phyloP scores from a whole-genome alignment of 1,139 yeast genomes.

The Candida sp. region DNA sequence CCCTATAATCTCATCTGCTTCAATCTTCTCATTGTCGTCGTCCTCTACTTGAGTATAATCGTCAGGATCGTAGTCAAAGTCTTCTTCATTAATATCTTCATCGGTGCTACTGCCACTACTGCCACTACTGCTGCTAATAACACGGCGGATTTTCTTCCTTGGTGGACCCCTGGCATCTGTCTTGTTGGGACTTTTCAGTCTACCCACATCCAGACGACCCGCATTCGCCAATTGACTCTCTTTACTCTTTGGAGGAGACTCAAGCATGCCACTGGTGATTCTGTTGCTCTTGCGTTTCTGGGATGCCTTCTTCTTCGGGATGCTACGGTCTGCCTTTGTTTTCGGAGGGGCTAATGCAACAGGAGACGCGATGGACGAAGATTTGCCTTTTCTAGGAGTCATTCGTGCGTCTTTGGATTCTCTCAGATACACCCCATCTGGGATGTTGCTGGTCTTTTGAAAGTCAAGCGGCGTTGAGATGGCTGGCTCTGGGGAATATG shows the following conservation, averaged over 20 bases:
- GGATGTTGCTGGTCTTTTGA: not conserved
- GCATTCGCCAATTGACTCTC: not conserved
- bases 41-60: not conserved
- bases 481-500: slow-evolving; percentile 1
- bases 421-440: slow-evolving; percentile 5
- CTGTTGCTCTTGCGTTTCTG: slow-evolving; percentile 27
- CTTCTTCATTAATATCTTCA: not conserved
- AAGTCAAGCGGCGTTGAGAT: slow-evolving; percentile 3
- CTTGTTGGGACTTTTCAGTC: not conserved
- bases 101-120: not conserved
- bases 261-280: slow-evolving; percentile 72
- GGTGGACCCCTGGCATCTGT: not conserved
- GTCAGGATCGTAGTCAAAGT: not conserved
- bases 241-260: slow-evolving; percentile 29
- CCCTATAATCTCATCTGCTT: not conserved
- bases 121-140: too few species aligned
- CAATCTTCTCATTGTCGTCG: slow-evolving; percentile 2
- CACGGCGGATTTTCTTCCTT: not conserved
- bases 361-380: slow-evolving; percentile 13
- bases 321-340: slow-evolving; percentile 18
- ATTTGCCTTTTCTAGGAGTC: slow-evolving; percentile 6
- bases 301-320: slow-evolving; percentile 28
- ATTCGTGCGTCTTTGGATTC: slow-evolving; percentile 22
- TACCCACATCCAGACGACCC: not conserved
- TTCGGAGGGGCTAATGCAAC: slow-evolving; percentile 31